Evolutionary conservation across 805 yeast species (phyloP), one percentile per base, ranked within the genome.

Genomic region (Teunomyces cretensis): DNA sequence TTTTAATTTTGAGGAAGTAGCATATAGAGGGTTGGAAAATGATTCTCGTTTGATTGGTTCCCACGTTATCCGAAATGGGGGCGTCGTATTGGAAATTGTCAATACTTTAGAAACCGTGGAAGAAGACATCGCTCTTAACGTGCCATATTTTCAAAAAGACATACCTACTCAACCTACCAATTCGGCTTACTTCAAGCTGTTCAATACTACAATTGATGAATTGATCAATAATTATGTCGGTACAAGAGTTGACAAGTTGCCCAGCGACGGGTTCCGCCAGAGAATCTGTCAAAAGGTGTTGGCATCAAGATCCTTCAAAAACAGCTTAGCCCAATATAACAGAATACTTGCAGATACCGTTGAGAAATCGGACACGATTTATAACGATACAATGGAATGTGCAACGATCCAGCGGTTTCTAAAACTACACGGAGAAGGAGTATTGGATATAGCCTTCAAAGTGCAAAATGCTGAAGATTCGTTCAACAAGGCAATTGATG

Each of bases 401-500:
- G 22, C 46, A 2, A 30, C 51, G 16, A 51, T 65, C 31, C 62
- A 60, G 30, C 51, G 57, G 14, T 70, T 58, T 50, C 51, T 68
- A 11, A 48, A 51, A 9, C 46, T 54, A 4, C 96, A 88, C 61
- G 92, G 95, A 1, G 91, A 86, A 57, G 86, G 88, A 4, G 88
- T 88, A n/a, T 80, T 80, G 60, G 94, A 88, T 56, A 79, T 88
- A 9, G 78, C 88, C 0, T 84, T 88, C 53, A 58, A 57, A n/a
- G 92, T 86, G 0, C 67, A 63, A 4, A 68, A 83, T 52, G 79
- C 79, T 9, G 73, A 67, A 3, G 50, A 51, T 1, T 70, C 76
- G 2, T 83, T 61, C 49, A 49, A 60, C 1, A 63, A 64, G 31
- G 87, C 92, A 0, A 52, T 79, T 2, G 38, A 50, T 2, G 67